A percentile compares a stretch with the other conserved stretches of the same genome.
phyloP scores from a whole-genome alignment of 345 rosid genomes.

The Bruguiera parviflora region DNA sequence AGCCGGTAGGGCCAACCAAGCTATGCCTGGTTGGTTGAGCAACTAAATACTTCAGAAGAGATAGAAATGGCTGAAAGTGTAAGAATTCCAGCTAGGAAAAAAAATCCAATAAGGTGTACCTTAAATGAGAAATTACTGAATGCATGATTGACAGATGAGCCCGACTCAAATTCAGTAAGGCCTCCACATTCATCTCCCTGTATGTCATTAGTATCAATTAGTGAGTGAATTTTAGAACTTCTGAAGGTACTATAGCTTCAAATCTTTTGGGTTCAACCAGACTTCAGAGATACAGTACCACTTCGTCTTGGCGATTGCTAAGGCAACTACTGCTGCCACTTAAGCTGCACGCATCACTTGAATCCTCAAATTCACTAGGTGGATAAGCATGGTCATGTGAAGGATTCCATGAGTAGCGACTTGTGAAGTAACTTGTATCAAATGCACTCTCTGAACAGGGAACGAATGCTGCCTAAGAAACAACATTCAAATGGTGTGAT shows the following conservation, averaged over 20 bases:
- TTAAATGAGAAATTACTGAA: conserved; percentile 98
- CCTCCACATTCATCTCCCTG: conserved; percentile 88
- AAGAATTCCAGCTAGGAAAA: no score
- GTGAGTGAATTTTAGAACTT: conserved; percentile 9
- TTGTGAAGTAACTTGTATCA: conserved; percentile 97
- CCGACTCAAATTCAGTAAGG: conserved; percentile 68
- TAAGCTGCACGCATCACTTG: conserved; percentile 91
- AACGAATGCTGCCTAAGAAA: conserved; percentile 86
- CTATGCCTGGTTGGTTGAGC: no score
- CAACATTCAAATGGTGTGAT: conserved; percentile 14
- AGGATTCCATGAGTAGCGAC: conserved; percentile 89
- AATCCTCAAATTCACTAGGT: conserved; percentile 66
- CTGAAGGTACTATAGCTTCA: not conserved
- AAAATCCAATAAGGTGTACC: conserved; percentile 46
- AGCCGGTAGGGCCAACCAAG: no score
- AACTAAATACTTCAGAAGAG: no score
- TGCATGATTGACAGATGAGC: conserved; percentile 73
- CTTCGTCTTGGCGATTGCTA: conserved; percentile 87
- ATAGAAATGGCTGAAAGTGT: no score
- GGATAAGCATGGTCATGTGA: conserved; percentile 62
- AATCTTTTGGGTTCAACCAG: not conserved
- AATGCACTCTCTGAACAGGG: conserved; percentile 91
- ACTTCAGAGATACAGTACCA: conserved; percentile 41
- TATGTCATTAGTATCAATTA: conserved; percentile 17
- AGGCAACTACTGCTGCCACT: conserved; percentile 81